Percentiles rank a stretch among this genome's conserved stretches.
Conservation (phyloP, 139 green algal genomes). For the Chlamydomonas asymmetrica region DNA sequence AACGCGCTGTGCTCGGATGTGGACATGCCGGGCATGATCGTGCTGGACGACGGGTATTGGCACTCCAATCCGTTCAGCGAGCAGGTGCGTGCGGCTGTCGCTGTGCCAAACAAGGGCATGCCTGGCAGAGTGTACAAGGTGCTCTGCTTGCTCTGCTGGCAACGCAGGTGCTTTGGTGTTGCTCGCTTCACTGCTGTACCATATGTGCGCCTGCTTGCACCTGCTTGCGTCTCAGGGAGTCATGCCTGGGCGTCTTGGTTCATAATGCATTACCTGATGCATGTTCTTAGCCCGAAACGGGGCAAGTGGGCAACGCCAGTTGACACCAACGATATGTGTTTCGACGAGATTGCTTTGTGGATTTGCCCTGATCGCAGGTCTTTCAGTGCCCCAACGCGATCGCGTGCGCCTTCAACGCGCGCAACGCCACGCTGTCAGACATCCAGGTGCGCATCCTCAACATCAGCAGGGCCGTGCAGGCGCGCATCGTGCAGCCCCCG, state of each 20-base stretch:
- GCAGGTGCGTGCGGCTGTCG: background rate
- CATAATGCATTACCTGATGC: no score
- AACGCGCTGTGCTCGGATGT: slow-evolving; percentile 8
- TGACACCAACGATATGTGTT: no score
- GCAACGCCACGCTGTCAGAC: background rate
- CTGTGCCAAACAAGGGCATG: background rate
- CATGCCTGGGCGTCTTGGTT: no score
- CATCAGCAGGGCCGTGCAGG: background rate
- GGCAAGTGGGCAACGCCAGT: no score
- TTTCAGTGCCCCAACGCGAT: slow-evolving; percentile 1
- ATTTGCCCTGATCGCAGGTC: background rate
- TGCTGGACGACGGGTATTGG: slow-evolving; percentile 7
- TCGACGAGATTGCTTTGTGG: no score
- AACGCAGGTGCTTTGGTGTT: no score
- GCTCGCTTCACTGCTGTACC: no score
- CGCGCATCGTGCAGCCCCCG: background rate
- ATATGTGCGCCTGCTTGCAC: no score
- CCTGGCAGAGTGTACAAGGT: no score
- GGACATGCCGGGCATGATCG: slow-evolving; percentile 3
- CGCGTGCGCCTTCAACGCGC: slow-evolving; percentile 10
- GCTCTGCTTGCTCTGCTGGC: no score
- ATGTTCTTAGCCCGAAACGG: no score
- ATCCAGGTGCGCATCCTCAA: background rate
- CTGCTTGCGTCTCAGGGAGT: no score
- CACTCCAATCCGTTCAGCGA: slow-evolving; percentile 24